Evolutionary conservation across 2,329 filamentous ascomycete genomes (phyloP), one percentile per base, ranked within the genome.

Genomic region (Akanthomyces dipterigenus): DNA sequence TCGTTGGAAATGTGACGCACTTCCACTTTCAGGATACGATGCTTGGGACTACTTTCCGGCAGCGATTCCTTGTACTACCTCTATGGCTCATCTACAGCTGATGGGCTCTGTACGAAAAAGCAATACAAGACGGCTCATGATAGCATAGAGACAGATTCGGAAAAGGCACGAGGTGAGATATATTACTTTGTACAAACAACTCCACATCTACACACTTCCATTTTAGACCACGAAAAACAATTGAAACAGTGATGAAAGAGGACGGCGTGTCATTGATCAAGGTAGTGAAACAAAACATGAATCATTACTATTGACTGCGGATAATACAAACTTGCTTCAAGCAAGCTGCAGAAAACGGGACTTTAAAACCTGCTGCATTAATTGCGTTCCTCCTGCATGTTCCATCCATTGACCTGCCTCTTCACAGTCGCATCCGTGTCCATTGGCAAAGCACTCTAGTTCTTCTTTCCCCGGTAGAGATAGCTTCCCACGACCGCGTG

Each of bases 401-500:
- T 26, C 12, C 36, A 42, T 3, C 26, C 48, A 6, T 20, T 22
- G 4, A 43, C 26, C 40, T 8, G 36, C 36, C 22, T 18, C 5
- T 26, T 45, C 36, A 51, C 11, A 16, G 18, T 12, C 48, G 38
- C 28, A 11, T 9, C 42, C 26, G 24, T 3, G 16, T 43, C 31
- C 49, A 5, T n/a, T 18, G 40, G 31, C 58, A 42, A 48, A 16
- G 16, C 40, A 3, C 40, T n/a, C 49, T 60, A 60, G 58, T 70
- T 69, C 66, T 73, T 72, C 72, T 75, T 76, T 53, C 70, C 70
- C 67, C 71, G 74, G 68, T 73, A 72, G 51, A 77, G 74, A 64
- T 74, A 84, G 72, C 75, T 71, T 57, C 79, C 79, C 50, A 85
- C 66, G 28, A 81, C 69, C 18, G 77, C 75, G 73, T 86, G 80